phyloP scores from a whole-genome alignment of 2,329 filamentous ascomycete genomes.

The Rhinocladiella mackenziei region DNA sequence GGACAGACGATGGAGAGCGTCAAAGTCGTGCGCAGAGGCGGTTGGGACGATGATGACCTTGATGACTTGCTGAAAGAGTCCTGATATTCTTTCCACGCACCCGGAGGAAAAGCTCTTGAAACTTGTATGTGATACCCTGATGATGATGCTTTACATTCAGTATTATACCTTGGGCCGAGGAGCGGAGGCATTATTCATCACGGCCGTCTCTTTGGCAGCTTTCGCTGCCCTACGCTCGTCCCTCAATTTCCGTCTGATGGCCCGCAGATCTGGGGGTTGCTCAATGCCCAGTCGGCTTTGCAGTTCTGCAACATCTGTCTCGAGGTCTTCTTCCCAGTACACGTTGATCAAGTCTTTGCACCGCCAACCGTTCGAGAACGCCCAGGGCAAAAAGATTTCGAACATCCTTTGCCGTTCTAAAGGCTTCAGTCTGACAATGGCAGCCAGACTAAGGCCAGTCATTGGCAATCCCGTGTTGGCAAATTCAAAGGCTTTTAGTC shows the following conservation, averaged over 20 bases:
- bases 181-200: slow-evolving; percentile 10
- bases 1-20: slow-evolving; percentile 73
- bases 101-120: slow-evolving; percentile 4
- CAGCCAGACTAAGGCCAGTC: slow-evolving; percentile 82
- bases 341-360: slow-evolving; percentile 85
- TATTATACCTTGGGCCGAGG: not conserved
- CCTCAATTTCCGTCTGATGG: slow-evolving; percentile 66
- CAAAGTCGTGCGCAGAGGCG: slow-evolving; percentile 74
- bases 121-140: slow-evolving; percentile 24
- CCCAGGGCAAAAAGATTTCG: slow-evolving; percentile 72
- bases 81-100: slow-evolving; percentile 6
- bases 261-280: slow-evolving; percentile 78
- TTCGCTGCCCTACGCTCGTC: slow-evolving; percentile 65
- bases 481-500: slow-evolving; percentile 97
- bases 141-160: not conserved
- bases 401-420: slow-evolving; percentile 65
- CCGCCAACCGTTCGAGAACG: slow-evolving; percentile 72
- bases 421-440: slow-evolving; percentile 61
- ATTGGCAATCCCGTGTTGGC: slow-evolving; percentile 91
- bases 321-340: slow-evolving; percentile 94
- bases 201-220: slow-evolving; percentile 39
- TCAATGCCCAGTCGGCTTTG: slow-evolving; percentile 75
- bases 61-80: slow-evolving; percentile 28
- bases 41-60: slow-evolving; percentile 74
- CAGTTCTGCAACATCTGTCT: slow-evolving; percentile 74